phyloP scores from a whole-genome alignment of 1,139 yeast species.

The Geotrichum macrosporum region DNA sequence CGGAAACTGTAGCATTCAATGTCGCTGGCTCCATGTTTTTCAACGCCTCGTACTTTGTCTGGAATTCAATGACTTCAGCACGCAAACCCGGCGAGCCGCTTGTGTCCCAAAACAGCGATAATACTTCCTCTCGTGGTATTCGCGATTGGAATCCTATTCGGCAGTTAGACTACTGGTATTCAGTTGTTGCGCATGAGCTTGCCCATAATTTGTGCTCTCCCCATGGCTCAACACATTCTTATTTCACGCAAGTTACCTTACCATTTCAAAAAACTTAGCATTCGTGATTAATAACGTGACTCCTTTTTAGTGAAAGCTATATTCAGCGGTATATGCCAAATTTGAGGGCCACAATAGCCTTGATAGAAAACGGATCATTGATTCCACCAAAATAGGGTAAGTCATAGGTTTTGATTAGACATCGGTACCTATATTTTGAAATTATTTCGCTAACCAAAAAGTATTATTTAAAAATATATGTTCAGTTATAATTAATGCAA shows the following conservation, averaged over 20 bases:
- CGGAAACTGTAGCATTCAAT: constrained; percentile 39
- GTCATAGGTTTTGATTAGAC: too few species aligned
- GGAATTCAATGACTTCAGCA: constrained; percentile 22
- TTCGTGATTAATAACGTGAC: constrained; percentile 15
- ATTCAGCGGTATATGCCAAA: constrained; percentile 12
- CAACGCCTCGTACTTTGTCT: constrained; percentile 35
- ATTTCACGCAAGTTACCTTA: constrained; percentile 35
- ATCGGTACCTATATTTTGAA: not conserved
- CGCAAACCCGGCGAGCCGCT: constrained; percentile 17
- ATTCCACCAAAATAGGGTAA: too few species aligned
- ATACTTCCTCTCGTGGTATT: constrained; percentile 17
- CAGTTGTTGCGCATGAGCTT: constrained; percentile 42
- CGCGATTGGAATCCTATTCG: constrained; percentile 24
- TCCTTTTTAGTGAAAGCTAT: constrained; percentile 7
- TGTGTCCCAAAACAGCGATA: too few species aligned
- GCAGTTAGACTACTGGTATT: constrained; percentile 40
- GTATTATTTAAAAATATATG: not conserved
- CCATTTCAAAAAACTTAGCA: too few species aligned
- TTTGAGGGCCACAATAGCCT: not conserved
- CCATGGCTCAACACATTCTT: constrained; percentile 41
- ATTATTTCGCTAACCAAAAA: not conserved
- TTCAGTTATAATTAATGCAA: not conserved
- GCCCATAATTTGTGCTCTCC: constrained; percentile 40
- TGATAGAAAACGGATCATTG: too few species aligned
- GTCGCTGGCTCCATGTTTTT: constrained; percentile 39